Percentiles rank a stretch among this genome's conserved stretches.
These are phyloP conservation scores for Metschnikowia koreensis DNA, from an alignment of 805 yeast species.

Conservation along the genomic window DNA sequence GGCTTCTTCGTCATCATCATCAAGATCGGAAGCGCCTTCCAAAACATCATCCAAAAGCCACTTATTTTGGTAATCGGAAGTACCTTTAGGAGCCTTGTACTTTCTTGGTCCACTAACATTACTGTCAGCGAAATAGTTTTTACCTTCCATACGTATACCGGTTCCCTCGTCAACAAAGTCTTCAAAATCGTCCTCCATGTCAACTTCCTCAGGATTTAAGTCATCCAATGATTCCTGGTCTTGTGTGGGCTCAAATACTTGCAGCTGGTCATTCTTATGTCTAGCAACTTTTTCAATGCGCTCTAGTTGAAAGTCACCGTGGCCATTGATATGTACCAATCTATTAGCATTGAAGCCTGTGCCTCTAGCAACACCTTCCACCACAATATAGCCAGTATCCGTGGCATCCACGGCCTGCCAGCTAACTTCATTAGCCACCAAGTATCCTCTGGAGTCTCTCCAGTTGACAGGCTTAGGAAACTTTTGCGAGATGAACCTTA, in stretches of 20 bases:
- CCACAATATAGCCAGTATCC: constrained; percentile 45
- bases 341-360: constrained; percentile 75
- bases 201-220: constrained; percentile 53
- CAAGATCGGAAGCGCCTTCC: constrained; percentile 41
- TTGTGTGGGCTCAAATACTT: constrained; percentile 29
- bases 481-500: constrained; percentile 78
- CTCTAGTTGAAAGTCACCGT: constrained; percentile 82
- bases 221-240: constrained; percentile 60
- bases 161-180: constrained; percentile 26
- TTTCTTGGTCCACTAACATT: constrained; percentile 21
- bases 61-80: constrained; percentile 73
- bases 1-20: constrained; percentile 39
- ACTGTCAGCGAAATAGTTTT: constrained; percentile 42
- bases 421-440: constrained; percentile 66
- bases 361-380: constrained; percentile 88
- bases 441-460: constrained; percentile 91
- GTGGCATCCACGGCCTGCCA: constrained; percentile 28
- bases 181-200: constrained; percentile 39
- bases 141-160: constrained; percentile 60
- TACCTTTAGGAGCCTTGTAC: constrained; percentile 60
- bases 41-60: constrained; percentile 66
- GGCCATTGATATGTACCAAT: constrained; percentile 81
- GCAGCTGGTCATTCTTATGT: constrained; percentile 23
- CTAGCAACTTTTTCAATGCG: constrained; percentile 53
- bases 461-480: constrained; percentile 82